Conservation (phyloP, 345 rosid genomes). For the Erodium maritimum region DNA sequence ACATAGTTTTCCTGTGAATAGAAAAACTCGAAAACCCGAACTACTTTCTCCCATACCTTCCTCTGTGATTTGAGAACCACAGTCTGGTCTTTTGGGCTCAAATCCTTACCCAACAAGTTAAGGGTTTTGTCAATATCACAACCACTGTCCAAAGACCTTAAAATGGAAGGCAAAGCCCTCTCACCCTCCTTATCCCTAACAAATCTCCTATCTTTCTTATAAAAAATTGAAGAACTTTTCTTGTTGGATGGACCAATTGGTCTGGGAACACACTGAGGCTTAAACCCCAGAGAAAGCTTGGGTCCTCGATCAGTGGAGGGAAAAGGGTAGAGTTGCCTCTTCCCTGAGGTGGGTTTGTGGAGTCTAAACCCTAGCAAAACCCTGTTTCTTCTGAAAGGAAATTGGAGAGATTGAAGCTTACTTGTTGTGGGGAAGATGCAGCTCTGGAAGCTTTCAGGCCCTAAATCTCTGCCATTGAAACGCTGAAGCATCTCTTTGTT, state of each 20-base stretch:
- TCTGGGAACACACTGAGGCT: constrained; percentile 39
- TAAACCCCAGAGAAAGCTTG: constrained; percentile 30
- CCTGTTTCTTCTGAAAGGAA: constrained; percentile 14
- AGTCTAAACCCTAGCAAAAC: constrained; percentile 21
- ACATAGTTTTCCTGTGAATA: constrained; percentile 48
- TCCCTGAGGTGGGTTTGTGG: constrained; percentile 4
- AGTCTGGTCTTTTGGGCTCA: constrained; percentile 73
- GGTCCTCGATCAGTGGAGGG: constrained; percentile 11
- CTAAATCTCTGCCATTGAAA: constrained; percentile 23
- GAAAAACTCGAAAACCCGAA: constrained; percentile 64
- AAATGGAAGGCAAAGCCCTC: constrained; percentile 49
- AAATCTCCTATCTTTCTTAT: constrained; percentile 10
- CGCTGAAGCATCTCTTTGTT: constrained; percentile 22
- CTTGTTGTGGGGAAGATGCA: constrained; percentile 20
- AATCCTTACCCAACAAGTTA: constrained; percentile 28
- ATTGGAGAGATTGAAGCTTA: constrained; percentile 21
- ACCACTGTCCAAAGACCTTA: constrained; percentile 47
- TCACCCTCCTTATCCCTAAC: constrained; percentile 30
- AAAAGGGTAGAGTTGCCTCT: too few relatives aligned
- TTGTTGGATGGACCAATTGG: constrained; percentile 22
- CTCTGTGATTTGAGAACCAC: constrained; percentile 71
- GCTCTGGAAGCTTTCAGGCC: constrained; percentile 19
- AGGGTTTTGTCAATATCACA: constrained; percentile 46
- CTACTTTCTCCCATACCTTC: constrained; percentile 37
- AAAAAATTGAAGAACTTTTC: constrained; percentile 19